A percentile compares a stretch with the other conserved stretches of the same genome.
These are phyloP conservation scores for Fusarium sp. DNA, from an alignment of 2,329 filamentous ascomycete species.

Conservation along the genomic window DNA sequence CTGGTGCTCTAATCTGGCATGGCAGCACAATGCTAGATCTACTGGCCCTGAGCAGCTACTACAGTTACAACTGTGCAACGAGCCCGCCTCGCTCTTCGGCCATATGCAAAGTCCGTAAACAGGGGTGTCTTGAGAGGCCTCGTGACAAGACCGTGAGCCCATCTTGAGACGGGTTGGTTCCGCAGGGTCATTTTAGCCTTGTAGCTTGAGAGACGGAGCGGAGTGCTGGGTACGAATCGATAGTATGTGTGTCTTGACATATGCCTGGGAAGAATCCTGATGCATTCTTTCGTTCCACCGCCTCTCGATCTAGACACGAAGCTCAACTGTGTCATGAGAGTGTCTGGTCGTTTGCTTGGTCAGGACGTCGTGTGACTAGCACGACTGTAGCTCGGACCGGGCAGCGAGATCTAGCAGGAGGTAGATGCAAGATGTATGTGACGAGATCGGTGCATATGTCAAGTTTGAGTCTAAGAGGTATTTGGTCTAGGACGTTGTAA, in stretches of 20 bases:
- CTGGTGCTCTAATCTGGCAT: conserved; percentile 4
- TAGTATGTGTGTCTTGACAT: background rate
- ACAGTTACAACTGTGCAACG: conserved; percentile 19
- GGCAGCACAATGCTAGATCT: conserved; percentile 3
- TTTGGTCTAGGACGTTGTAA: background rate
- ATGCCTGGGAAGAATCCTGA: background rate
- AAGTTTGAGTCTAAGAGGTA: background rate
- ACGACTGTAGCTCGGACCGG: conserved; percentile 2
- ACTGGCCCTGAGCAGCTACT: background rate
- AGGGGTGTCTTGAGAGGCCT: conserved; percentile 12
- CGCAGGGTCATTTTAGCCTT: conserved; percentile 1
- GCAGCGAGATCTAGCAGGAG: conserved; percentile 28
- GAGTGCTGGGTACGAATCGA: background rate
- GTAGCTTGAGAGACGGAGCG: background rate
- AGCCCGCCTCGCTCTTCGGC: conserved; percentile 7
- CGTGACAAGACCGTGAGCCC: background rate
- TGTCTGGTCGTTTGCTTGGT: background rate
- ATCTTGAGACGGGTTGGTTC: conserved; percentile 17
- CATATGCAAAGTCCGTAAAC: conserved; percentile 10
- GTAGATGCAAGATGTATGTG: conserved; percentile 26
- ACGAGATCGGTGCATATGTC: conserved; percentile 3
- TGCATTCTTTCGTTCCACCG: background rate
- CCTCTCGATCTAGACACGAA: background rate
- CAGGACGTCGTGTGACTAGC: conserved; percentile 12
- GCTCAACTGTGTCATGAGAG: background rate